These are phyloP conservation scores for Oryza glumipatula DNA, from an alignment of 176 grass and related monocot genomes.

Conservation along the genomic window DNA sequence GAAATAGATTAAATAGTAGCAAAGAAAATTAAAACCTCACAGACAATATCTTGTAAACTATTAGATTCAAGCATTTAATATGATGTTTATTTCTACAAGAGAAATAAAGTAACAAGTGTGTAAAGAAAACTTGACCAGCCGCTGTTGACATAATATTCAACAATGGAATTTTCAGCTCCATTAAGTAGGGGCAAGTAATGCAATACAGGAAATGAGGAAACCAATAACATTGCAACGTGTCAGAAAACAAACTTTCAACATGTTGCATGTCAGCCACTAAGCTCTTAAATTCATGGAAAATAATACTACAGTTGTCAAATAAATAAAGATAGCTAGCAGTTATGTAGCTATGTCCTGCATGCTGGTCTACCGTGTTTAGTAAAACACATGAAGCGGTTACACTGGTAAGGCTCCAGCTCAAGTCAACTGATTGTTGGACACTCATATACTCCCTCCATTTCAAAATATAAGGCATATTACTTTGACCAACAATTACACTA, in stretches of 20 bases:
- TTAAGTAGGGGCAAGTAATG: background rate
- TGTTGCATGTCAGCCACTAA: background rate
- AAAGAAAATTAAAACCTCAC: background rate
- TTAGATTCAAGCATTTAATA: conserved; percentile 14
- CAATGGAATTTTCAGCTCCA: background rate
- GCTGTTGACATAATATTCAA: background rate
- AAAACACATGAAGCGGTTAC: background rate
- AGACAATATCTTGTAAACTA: conserved; percentile 5
- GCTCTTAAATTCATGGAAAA: background rate
- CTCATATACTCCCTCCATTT: background rate
- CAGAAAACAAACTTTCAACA: background rate
- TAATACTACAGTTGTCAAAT: background rate
- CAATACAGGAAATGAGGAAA: background rate
- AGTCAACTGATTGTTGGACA: background rate
- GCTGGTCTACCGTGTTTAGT: background rate
- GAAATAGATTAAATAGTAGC: conserved; percentile 15
- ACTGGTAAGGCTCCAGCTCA: conserved; percentile 4
- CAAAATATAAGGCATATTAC: too few relatives aligned
- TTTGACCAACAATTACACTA: too few relatives aligned
- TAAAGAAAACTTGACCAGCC: background rate
- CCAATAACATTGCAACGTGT: background rate
- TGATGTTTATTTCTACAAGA: background rate
- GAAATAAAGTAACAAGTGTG: background rate
- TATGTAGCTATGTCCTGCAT: background rate
- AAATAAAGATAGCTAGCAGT: conserved; percentile 14